Percentiles rank a stretch among this genome's conserved stretches.
Evolutionary conservation across 169 alveolate species (phyloP).

Genomic region (Eimeria sp.): DNA sequence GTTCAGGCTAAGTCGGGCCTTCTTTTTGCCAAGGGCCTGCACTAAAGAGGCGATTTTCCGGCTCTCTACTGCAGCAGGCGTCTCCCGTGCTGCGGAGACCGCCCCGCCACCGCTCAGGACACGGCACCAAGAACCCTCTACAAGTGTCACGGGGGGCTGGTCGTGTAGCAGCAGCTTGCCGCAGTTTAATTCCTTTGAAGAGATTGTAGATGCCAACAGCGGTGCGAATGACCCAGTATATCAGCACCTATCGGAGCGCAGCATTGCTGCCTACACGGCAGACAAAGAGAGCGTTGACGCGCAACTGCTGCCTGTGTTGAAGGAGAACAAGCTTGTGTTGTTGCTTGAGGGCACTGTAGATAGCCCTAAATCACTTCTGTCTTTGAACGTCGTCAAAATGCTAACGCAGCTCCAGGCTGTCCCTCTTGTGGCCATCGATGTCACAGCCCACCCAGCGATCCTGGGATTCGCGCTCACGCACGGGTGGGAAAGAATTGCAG

Average conservation of each 20-base stretch:
- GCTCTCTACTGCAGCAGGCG: not conserved
- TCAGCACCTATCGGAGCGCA: constrained; percentile 33
- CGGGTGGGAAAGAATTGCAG: not conserved
- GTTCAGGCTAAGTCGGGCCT: constrained; percentile 14
- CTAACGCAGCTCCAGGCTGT: constrained; percentile 81
- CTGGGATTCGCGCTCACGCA: constrained; percentile 64
- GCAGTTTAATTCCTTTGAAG: constrained; percentile 1
- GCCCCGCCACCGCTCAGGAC: not conserved
- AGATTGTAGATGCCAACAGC: not conserved
- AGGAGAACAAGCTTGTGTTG: constrained; percentile 76
- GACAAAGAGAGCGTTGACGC: constrained; percentile 50
- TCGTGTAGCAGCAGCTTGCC: not conserved
- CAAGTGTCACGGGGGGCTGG: not conserved
- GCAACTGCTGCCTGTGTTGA: constrained; percentile 59
- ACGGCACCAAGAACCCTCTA: not conserved
- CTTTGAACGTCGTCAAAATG: constrained; percentile 80
- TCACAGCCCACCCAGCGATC: constrained; percentile 78
- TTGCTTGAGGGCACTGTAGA: constrained; percentile 82
- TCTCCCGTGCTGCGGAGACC: not conserved
- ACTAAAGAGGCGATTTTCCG: not conserved
- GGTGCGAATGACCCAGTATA: constrained; percentile 3
- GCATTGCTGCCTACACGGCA: constrained; percentile 46
- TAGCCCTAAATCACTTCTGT: constrained; percentile 38
- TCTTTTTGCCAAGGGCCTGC: constrained; percentile 26
- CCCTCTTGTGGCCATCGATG: constrained; percentile 79